Conservation (phyloP, 352 stramenopile species). For the Thalassiosira hispida region DNA sequence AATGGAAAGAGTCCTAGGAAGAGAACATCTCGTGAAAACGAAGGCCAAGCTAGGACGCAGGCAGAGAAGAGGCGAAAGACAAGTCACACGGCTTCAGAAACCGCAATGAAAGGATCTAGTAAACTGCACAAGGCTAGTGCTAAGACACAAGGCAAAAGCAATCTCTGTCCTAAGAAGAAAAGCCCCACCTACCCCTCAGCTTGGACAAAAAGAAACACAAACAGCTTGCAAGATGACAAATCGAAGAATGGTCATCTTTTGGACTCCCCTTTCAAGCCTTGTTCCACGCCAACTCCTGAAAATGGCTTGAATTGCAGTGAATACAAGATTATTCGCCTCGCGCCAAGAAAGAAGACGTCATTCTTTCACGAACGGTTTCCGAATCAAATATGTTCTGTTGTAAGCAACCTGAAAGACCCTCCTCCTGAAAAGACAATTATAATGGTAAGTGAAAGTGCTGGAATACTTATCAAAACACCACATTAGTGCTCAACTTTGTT, state of each 20-base stretch:
- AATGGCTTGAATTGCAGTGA: constrained; percentile 25
- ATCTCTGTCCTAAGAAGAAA: neutral
- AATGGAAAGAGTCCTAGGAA: neutral
- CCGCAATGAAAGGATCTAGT: neutral
- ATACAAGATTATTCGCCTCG: constrained; percentile 18
- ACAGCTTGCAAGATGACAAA: neutral
- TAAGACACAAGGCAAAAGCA: constrained; percentile 2
- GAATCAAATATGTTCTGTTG: constrained; percentile 2
- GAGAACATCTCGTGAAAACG: neutral
- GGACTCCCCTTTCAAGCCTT: constrained; percentile 15
- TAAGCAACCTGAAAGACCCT: neutral
- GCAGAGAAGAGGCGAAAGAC: constrained; percentile 2
- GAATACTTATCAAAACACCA: neutral
- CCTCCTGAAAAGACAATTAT: constrained; percentile 21
- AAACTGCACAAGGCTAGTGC: neutral
- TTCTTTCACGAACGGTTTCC: constrained; percentile 20
- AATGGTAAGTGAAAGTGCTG: constrained; percentile 25
- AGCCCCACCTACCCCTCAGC: neutral
- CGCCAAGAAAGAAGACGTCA: neutral
- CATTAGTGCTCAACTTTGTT: neutral
- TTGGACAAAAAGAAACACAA: neutral
- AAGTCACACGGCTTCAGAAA: neutral
- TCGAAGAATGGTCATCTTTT: neutral
- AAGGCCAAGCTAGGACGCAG: neutral
- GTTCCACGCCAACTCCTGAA: constrained; percentile 6